A percentile compares a stretch with the other conserved stretches of the same genome.
phyloP scores from a whole-genome alignment of 768 basidiomycete genomes.

The Russula earlei region DNA sequence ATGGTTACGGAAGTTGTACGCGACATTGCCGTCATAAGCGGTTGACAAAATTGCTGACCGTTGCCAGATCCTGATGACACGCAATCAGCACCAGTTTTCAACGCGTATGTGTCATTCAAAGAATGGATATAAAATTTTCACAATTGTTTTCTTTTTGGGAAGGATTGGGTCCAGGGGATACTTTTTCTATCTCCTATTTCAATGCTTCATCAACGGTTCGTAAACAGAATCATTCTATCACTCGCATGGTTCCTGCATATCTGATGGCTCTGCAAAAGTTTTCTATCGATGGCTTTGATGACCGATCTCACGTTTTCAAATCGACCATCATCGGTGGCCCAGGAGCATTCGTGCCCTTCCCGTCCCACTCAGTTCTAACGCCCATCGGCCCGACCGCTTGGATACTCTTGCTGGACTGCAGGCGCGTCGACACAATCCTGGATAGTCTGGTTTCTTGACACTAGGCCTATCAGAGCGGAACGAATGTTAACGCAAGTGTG shows the following conservation, averaged over 20 bases:
- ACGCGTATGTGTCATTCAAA: slow-evolving; percentile 36
- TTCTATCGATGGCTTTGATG: slow-evolving; percentile 67
- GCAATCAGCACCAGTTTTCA: slow-evolving; percentile 64
- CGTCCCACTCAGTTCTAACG: slow-evolving; percentile 74
- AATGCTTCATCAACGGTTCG: slow-evolving; percentile 79
- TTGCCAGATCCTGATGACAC: slow-evolving; percentile 69
- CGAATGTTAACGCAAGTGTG: slow-evolving; percentile 76
- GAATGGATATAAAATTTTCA: neutral
- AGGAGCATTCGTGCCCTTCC: slow-evolving; percentile 72
- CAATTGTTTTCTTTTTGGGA: neutral
- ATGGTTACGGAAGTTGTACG: slow-evolving; percentile 78
- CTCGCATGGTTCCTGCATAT: neutral
- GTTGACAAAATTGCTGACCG: slow-evolving; percentile 3
- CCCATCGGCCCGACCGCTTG: slow-evolving; percentile 71
- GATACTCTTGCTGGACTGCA: slow-evolving; percentile 74
- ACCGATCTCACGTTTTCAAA: slow-evolving; percentile 53
- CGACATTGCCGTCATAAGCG: slow-evolving; percentile 7
- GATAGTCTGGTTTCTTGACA: slow-evolving; percentile 7
- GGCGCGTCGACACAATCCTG: slow-evolving; percentile 36
- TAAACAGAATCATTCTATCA: slow-evolving; percentile 3
- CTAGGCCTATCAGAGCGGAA: slow-evolving; percentile 55
- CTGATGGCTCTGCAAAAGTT: slow-evolving; percentile 32
- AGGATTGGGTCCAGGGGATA: slow-evolving; percentile 82
- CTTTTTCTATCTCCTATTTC: slow-evolving; percentile 91
- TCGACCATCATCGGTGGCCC: slow-evolving; percentile 64